A percentile compares a stretch with the other conserved stretches of the same genome.
Conservation (phyloP, 176 grass and related monocot species). For the Paspalum vaginatum region DNA sequence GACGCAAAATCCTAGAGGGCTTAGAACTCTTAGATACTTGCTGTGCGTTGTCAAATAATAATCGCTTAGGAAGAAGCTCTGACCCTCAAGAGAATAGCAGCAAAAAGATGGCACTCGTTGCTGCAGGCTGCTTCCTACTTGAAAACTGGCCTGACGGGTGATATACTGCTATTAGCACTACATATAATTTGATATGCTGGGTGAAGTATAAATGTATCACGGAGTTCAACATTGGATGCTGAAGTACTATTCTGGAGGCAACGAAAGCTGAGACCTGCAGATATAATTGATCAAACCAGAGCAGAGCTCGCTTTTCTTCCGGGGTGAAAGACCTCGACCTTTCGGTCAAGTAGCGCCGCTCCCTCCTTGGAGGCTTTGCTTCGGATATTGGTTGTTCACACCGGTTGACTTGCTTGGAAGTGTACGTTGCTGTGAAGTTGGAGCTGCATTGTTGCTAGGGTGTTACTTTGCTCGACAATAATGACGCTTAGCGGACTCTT, state of each 20-base stretch:
- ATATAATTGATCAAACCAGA: neutral
- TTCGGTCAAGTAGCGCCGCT: no score
- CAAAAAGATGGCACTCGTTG: neutral
- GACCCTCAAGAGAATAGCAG: neutral
- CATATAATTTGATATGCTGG: neutral
- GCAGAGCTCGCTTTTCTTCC: no score
- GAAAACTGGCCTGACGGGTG: neutral
- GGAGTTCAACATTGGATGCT: neutral
- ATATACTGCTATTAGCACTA: neutral
- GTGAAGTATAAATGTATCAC: neutral
- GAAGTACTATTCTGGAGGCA: neutral
- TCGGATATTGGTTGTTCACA: no score
- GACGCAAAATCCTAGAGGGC: neutral
- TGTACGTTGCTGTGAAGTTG: no score
- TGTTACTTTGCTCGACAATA: no score
- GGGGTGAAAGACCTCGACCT: no score
- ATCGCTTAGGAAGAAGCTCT: neutral
- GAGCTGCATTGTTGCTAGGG: no score
- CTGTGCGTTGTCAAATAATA: neutral
- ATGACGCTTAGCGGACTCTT: no score
- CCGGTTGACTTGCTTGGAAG: no score
- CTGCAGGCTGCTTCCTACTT: neutral
- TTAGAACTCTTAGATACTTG: conserved; percentile 11
- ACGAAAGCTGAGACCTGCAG: neutral
- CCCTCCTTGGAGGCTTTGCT: no score